Conservation (phyloP, 768 basidiomycete genomes). For the Tephrocybe rancida region DNA sequence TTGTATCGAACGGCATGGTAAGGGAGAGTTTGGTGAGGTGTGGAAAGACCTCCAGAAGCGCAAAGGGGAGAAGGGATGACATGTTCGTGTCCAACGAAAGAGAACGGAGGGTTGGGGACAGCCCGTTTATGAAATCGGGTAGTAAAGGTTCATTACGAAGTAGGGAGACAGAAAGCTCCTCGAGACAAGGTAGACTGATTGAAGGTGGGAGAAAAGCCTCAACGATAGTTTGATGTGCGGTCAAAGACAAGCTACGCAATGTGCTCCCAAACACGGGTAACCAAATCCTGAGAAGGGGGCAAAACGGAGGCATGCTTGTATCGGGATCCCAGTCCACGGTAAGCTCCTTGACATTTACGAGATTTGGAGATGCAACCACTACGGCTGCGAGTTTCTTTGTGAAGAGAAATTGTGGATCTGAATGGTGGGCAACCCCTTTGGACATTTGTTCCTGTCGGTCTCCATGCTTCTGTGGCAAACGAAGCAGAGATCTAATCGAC, state of each 20-base stretch:
- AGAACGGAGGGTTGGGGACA: background rate
- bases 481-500: too few relatives aligned
- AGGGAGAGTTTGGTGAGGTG: background rate
- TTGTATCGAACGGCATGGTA: background rate
- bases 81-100: background rate
- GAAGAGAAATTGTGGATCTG: background rate
- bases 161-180: background rate
- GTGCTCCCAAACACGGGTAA: background rate
- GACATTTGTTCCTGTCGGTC: too few relatives aligned
- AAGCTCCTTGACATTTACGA: background rate
- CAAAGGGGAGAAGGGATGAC: background rate
- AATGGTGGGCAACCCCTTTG: background rate
- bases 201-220: background rate
- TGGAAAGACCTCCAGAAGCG: background rate
- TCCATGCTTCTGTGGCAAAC: too few relatives aligned
- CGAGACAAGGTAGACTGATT: background rate
- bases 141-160: background rate
- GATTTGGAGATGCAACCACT: background rate
- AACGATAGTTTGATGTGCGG: background rate
- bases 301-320: too few relatives aligned
- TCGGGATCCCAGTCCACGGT: background rate
- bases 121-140: background rate
- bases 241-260: background rate
- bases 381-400: background rate
- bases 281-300: background rate